Percentiles rank a stretch among this genome's conserved stretches.
Evolutionary conservation across 202 grass and related monocot genomes (phyloP).

Genomic region (Zoysia matrella): DNA sequence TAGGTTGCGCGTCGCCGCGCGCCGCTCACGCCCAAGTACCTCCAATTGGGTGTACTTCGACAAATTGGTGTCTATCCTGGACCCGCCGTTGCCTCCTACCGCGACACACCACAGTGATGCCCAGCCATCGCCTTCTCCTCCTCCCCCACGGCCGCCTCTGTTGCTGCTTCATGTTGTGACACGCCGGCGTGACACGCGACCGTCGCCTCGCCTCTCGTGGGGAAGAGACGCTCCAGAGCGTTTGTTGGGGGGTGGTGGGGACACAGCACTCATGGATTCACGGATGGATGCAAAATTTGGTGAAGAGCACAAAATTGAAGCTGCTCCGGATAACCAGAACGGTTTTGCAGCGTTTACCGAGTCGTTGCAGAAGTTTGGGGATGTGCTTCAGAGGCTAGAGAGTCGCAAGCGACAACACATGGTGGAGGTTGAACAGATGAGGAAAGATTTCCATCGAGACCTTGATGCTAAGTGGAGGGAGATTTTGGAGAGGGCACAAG

Average conservation of each 20-base stretch:
- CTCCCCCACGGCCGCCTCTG: not conserved
- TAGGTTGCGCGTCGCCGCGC: slow-evolving; percentile 38
- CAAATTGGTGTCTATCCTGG: slow-evolving; percentile 67
- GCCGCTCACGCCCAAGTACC: slow-evolving; percentile 21
- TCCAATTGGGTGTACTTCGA: slow-evolving; percentile 81
- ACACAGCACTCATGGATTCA: slow-evolving; percentile 41
- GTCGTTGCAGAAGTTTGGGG: slow-evolving; percentile 66
- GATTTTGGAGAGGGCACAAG: slow-evolving; percentile 73
- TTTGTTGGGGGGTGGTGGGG: slow-evolving; percentile 46
- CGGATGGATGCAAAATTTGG: slow-evolving; percentile 49
- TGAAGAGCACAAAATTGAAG: slow-evolving; percentile 7
- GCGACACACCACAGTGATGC: too few relatives aligned
- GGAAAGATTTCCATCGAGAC: slow-evolving; percentile 80
- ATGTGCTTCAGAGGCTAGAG: slow-evolving; percentile 76
- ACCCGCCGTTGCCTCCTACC: not conserved
- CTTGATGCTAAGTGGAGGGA: slow-evolving; percentile 70
- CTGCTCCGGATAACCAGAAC: slow-evolving; percentile 1
- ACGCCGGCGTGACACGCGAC: slow-evolving; percentile 48
- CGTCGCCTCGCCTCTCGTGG: slow-evolving; percentile 57
- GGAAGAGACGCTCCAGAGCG: slow-evolving; percentile 58
- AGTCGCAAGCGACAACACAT: slow-evolving; percentile 74
- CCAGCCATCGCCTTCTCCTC: not conserved
- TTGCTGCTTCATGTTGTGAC: slow-evolving; percentile 33
- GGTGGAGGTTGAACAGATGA: slow-evolving; percentile 72
- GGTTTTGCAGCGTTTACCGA: slow-evolving; percentile 55